Evolutionary conservation across 495 filamentous ascomycete species (phyloP).

Genomic region (Melanomma pulvis-pyrius): DNA sequence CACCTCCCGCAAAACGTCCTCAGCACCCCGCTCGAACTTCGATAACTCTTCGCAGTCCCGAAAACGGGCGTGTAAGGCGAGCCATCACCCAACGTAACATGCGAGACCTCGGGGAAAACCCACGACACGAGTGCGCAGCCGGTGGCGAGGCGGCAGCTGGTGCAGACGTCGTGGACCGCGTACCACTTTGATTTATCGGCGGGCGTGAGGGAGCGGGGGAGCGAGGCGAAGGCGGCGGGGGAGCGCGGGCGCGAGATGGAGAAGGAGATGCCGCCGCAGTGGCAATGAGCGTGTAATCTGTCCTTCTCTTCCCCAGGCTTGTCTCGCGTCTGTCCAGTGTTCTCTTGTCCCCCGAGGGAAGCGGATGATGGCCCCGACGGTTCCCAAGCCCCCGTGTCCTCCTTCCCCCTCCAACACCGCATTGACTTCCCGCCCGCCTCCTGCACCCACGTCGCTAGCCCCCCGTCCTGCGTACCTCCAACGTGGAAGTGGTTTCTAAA

Average conservation of each 20-base stretch:
- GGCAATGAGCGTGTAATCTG: slow-evolving; percentile 46
- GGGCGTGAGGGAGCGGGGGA: slow-evolving; percentile 38
- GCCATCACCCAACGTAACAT: slow-evolving; percentile 53
- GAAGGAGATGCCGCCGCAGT: slow-evolving; percentile 53
- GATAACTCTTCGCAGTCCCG: slow-evolving; percentile 57
- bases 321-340: too few relatives aligned
- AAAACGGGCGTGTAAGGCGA: slow-evolving; percentile 45
- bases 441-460: slow-evolving; percentile 50
- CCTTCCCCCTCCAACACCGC: slow-evolving; percentile 11
- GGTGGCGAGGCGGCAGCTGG: slow-evolving; percentile 61
- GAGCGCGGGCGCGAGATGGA: slow-evolving; percentile 51
- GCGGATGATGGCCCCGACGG: not conserved
- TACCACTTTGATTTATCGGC: slow-evolving; percentile 49
- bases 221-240: slow-evolving; percentile 48
- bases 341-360: not conserved
- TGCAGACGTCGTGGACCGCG: slow-evolving; percentile 53
- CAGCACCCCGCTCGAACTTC: too few relatives aligned
- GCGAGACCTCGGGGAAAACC: slow-evolving; percentile 64
- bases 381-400: slow-evolving; percentile 6
- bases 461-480: slow-evolving; percentile 59
- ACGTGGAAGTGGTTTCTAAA: slow-evolving; percentile 52
- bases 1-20: slow-evolving; percentile 66
- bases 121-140: slow-evolving; percentile 69
- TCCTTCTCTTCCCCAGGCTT: not conserved
- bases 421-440: slow-evolving; percentile 7